A percentile compares a stretch with the other conserved stretches of the same genome.
Evolutionary conservation across 2,329 filamentous ascomycete species (phyloP).

Genomic region (Seiridium cupressi): DNA sequence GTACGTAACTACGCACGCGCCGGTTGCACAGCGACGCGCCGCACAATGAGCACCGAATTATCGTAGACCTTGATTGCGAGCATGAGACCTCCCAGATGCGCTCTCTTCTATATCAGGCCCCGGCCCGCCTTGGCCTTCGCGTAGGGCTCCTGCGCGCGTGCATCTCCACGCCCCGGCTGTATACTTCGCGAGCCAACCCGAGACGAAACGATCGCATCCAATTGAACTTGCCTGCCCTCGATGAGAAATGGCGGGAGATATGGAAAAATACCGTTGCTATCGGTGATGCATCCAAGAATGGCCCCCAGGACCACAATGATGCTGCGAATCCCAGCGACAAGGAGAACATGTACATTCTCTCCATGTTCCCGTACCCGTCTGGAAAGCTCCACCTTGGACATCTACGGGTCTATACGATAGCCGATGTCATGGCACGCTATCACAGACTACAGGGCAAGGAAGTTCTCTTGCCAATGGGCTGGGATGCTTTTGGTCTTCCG

Average conservation of each 20-base stretch:
- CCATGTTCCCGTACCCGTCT: slow-evolving; percentile 94
- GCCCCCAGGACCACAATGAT: background rate
- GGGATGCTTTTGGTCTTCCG: slow-evolving; percentile 89
- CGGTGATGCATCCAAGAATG: slow-evolving; percentile 3
- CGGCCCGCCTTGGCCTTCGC: slow-evolving; percentile 1
- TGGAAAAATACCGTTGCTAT: slow-evolving; percentile 31
- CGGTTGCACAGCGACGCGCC: background rate
- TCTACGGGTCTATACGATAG: slow-evolving; percentile 85
- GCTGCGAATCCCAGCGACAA: slow-evolving; percentile 10
- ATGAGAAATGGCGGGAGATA: slow-evolving; percentile 50
- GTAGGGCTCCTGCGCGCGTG: background rate
- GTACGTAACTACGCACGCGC: background rate
- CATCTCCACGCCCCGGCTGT: background rate
- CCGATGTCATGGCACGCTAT: slow-evolving; percentile 79
- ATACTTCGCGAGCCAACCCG: background rate
- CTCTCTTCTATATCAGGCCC: slow-evolving; percentile 4
- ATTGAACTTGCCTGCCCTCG: slow-evolving; percentile 46
- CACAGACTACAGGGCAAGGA: slow-evolving; percentile 70
- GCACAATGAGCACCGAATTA: background rate
- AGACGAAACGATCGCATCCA: slow-evolving; percentile 10
- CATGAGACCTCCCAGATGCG: slow-evolving; percentile 6
- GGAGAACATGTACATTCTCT: slow-evolving; percentile 66
- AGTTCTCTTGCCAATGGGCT: slow-evolving; percentile 87
- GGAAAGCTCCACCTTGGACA: slow-evolving; percentile 85
- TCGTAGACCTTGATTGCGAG: background rate